These are phyloP conservation scores for Rhodotorula glutinis DNA, from an alignment of 1,284 basidiomycete genomes.

Conservation along the genomic window DNA sequence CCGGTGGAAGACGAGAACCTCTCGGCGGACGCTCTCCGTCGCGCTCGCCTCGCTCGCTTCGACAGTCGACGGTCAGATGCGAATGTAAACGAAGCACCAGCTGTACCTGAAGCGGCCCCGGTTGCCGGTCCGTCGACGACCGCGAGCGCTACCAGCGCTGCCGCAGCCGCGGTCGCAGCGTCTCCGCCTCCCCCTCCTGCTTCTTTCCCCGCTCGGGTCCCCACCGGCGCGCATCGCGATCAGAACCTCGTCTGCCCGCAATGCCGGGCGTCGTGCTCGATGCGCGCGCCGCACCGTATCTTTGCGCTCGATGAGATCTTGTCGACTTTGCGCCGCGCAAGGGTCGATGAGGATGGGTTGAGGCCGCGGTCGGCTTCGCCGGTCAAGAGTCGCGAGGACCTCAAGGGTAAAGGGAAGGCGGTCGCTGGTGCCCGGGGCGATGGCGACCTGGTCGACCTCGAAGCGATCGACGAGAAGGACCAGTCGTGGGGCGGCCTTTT, in stretches of 20 bases:
- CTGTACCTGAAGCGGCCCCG: neutral
- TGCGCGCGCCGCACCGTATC: constrained; percentile 18
- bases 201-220: neutral
- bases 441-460: neutral
- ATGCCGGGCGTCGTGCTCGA: constrained; percentile 25
- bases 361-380: neutral
- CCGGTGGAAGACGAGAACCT: neutral
- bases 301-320: constrained; percentile 34
- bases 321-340: neutral
- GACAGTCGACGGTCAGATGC: neutral
- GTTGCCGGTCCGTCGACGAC: neutral
- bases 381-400: neutral
- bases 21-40: constrained; percentile 10
- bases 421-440: neutral
- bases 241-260: constrained; percentile 37
- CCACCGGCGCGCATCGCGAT: constrained; percentile 21
- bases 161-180: too few relatives aligned
- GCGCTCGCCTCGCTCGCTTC: constrained; percentile 19
- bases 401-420: too few relatives aligned
- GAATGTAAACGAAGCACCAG: neutral
- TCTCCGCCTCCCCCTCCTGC: neutral
- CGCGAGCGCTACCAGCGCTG: neutral
- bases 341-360: constrained; percentile 3
- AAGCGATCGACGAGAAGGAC: constrained; percentile 16
- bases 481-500: constrained; percentile 28